Evolutionary conservation across 73 alveolate species (phyloP), one percentile per base, ranked within the genome.

Genomic region (Uronychia binucleata): DNA sequence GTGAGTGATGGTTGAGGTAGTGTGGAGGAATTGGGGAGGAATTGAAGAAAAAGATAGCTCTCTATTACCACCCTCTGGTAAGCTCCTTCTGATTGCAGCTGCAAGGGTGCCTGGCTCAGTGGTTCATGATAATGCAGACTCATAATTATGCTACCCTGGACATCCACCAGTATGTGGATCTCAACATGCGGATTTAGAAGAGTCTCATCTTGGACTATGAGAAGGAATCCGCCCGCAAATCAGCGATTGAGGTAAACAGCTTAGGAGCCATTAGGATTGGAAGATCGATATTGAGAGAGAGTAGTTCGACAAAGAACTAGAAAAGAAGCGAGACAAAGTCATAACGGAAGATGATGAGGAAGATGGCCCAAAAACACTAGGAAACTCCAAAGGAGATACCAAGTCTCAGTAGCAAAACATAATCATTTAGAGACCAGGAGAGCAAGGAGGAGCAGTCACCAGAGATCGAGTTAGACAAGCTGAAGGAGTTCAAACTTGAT

Each of bases 201-300:
- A n/a, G 90, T 29, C 78, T 92, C 27, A 88, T 88, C n/a, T 58
- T 85, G 30, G 97, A 92, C 58, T 92, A 86, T 79, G 94, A 92
- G 33, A 30, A 33, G 57, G 88, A 82, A n/a, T 34, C 86, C 28
- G 97, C 97, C 30, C 30, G 74, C 1, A 74, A 78, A 29, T 59
- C 86, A 0, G 97, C 97, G 11, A 35, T 79, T 0, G 97, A 46
- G 67, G 67, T 46, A 46, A 46, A 19, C 5, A n/a, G n/a, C n/a
- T n/a, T 46, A 11, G 19, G 19, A 11, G 5, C 67, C 19, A 11
- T 19, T 19, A 92, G 58, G 97, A 92, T 59, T 92, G 97, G 94
- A 84, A 92, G 75, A 88, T 92, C 67, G 97, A 92, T 58, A 81
- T 91, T 27, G 97, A 92, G 77, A 80, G 93, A 33, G 93, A 91